Evolutionary conservation across 1,139 yeast species (phyloP).

Genomic region (Magnusiomyces tetraspermus): DNA sequence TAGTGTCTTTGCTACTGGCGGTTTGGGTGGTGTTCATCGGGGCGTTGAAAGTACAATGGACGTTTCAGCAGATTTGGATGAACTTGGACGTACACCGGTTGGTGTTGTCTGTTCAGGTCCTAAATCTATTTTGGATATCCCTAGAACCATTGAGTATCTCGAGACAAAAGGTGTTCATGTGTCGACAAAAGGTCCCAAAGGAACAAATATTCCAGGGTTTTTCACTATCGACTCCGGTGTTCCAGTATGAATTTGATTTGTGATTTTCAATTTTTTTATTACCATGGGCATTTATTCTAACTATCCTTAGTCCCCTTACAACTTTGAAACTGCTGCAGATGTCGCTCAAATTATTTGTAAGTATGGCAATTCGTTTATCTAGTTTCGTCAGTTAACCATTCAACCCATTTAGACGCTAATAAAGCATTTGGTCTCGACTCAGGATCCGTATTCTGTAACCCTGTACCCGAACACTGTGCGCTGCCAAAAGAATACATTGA

Average conservation of each 20-base stretch:
- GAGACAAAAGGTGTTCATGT: slow-evolving; percentile 76
- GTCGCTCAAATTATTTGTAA: slow-evolving; percentile 56
- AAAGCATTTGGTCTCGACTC: slow-evolving; percentile 43
- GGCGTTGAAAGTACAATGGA: slow-evolving; percentile 71
- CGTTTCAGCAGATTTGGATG: slow-evolving; percentile 80
- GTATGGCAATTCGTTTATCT: slow-evolving; percentile 15
- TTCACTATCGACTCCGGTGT: slow-evolving; percentile 71
- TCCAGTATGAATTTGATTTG: slow-evolving; percentile 9
- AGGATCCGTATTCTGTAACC: slow-evolving; percentile 76
- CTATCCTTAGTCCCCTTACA: slow-evolving; percentile 47
- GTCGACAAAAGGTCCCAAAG: slow-evolving; percentile 38
- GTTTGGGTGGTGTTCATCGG: slow-evolving; percentile 85
- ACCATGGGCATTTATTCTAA: neutral
- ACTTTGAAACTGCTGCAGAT: slow-evolving; percentile 41
- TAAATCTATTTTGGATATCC: slow-evolving; percentile 73
- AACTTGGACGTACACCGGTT: slow-evolving; percentile 71
- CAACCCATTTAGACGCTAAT: slow-evolving; percentile 34
- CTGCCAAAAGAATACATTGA: slow-evolving; percentile 47
- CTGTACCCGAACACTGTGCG: slow-evolving; percentile 63
- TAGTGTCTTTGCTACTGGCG: slow-evolving; percentile 85
- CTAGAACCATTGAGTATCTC: slow-evolving; percentile 70
- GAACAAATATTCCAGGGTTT: slow-evolving; percentile 72
- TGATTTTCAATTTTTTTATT: neutral
- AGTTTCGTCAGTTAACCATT: slow-evolving; percentile 7
- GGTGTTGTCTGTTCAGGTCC: slow-evolving; percentile 91